Evolutionary conservation across 129 eudicot genomes (phyloP).

Genomic region (Cynara cardunculus): DNA sequence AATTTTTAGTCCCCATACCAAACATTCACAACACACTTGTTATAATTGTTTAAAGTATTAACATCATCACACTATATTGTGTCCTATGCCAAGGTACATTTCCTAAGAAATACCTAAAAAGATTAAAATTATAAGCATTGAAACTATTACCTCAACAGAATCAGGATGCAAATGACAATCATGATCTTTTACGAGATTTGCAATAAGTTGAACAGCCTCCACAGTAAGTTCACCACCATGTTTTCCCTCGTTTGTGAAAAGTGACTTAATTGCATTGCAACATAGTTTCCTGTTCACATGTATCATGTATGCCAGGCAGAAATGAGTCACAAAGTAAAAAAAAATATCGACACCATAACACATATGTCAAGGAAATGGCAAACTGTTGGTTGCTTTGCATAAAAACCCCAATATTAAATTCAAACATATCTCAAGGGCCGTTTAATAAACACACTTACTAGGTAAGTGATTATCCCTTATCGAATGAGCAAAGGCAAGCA

Average conservation of each 20-base stretch:
- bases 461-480: too few species aligned
- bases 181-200: conserved; percentile 51
- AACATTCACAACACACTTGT: background rate
- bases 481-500: too few species aligned
- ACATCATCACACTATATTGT: background rate
- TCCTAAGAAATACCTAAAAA: background rate
- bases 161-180: conserved; percentile 78
- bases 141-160: conserved; percentile 48
- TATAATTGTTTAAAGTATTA: background rate
- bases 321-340: background rate
- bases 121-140: background rate
- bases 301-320: background rate
- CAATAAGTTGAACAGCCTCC: conserved; percentile 59
- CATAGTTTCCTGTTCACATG: conserved; percentile 46
- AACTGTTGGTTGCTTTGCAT: background rate
- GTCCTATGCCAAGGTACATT: background rate
- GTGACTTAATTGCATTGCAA: conserved; percentile 51
- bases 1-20: background rate
- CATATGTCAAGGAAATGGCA: background rate
- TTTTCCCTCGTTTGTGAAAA: conserved; percentile 60
- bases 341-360: background rate
- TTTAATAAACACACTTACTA: too few species aligned
- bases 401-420: background rate
- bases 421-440: too few species aligned
- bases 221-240: conserved; percentile 80